Evolutionary conservation across 345 rosid species (phyloP).

Genomic region (Salix viminalis): DNA sequence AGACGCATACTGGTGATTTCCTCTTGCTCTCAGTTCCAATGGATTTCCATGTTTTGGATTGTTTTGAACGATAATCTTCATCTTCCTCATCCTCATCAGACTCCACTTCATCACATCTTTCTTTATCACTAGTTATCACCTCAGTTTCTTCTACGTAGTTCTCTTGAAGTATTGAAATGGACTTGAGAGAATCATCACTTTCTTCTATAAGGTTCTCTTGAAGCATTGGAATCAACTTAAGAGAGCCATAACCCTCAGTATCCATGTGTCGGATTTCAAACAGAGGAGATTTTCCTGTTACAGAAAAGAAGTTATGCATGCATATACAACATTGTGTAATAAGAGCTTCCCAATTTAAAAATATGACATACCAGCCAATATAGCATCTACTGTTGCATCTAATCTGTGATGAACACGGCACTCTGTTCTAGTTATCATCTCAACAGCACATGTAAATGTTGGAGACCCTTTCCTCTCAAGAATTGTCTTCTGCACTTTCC

Average conservation of each 20-base stretch:
- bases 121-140: conserved; percentile 23
- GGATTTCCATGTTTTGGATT: conserved; percentile 27
- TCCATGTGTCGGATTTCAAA: conserved; percentile 68
- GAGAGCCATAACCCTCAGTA: conserved; percentile 28
- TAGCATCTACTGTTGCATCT: conserved; percentile 87
- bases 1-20: conserved; percentile 55
- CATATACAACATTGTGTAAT: background rate
- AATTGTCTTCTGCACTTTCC: conserved; percentile 94
- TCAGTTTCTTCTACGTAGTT: conserved; percentile 38
- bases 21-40: conserved; percentile 35
- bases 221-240: too few species aligned
- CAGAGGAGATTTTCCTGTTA: conserved; percentile 67
- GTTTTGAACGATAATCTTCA: conserved; percentile 33
- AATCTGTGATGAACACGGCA: conserved; percentile 80
- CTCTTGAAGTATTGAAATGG: conserved; percentile 30
- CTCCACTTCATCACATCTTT: conserved; percentile 31
- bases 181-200: conserved; percentile 32
- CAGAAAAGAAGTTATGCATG: conserved; percentile 5
- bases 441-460: conserved; percentile 82
- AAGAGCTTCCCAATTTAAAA: conserved; percentile 4
- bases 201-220: too few species aligned
- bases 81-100: conserved; percentile 65
- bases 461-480: conserved; percentile 92
- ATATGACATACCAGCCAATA: conserved; percentile 56
- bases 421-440: conserved; percentile 76